phyloP scores from a whole-genome alignment of 2,329 filamentous ascomycete species.

The Pseudogymnoascus sp. region DNA sequence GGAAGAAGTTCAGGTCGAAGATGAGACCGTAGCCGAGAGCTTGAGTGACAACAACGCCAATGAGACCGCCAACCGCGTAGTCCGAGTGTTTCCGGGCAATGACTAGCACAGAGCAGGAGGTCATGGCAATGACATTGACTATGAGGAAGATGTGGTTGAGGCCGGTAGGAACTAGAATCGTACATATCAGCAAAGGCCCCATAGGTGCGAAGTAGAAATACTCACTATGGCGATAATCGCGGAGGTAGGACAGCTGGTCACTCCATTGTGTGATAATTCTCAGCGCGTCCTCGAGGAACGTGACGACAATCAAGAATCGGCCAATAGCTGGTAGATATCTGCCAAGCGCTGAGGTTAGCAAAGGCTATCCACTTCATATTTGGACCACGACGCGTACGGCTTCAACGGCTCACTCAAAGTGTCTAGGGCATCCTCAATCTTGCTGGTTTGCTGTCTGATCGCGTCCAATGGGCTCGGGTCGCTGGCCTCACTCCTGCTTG shows the following conservation, averaged over 20 bases:
- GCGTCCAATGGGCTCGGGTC: conserved; percentile 58
- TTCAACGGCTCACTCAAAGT: conserved; percentile 83
- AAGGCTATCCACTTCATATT: neutral
- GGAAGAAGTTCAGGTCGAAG: conserved; percentile 99
- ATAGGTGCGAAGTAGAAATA: conserved; percentile 17
- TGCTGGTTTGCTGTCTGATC: conserved; percentile 91
- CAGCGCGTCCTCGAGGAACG: conserved; percentile 92
- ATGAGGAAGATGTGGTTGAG: conserved; percentile 91
- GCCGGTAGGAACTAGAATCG: conserved; percentile 66
- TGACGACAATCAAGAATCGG: conserved; percentile 95
- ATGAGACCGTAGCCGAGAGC: conserved; percentile 95
- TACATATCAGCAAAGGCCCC: conserved; percentile 14
- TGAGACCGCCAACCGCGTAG: conserved; percentile 83
- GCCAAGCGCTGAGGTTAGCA: conserved; percentile 20
- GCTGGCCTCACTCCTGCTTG: conserved; percentile 26
- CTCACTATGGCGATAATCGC: conserved; percentile 89
- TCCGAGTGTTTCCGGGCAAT: conserved; percentile 90
- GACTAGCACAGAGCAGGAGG: conserved; percentile 71
- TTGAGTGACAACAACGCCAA: conserved; percentile 85
- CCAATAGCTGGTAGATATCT: conserved; percentile 93
- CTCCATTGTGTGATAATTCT: conserved; percentile 96
- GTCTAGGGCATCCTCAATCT: conserved; percentile 92
- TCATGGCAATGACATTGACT: conserved; percentile 83
- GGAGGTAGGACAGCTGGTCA: conserved; percentile 88
- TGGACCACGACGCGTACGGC: conserved; percentile 58